These are phyloP conservation scores for Aspergillus biplanus DNA, from an alignment of 495 filamentous ascomycete genomes.

Conservation along the genomic window DNA sequence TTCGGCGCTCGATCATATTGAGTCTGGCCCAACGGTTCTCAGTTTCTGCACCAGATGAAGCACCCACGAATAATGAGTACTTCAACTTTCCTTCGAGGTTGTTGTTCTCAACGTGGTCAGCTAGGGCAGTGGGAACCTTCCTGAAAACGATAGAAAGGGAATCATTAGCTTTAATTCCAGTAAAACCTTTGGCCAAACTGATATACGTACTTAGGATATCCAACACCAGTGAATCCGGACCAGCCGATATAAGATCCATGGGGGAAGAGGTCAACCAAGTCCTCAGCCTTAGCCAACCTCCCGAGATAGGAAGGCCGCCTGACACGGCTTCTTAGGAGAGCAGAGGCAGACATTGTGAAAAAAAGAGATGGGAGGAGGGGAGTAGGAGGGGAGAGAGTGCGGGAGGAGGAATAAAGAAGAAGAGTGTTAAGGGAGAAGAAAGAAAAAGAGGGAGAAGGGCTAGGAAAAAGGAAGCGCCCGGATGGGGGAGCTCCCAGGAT, in stretches of 20 bases:
- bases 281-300: constrained; percentile 78
- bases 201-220: constrained; percentile 80
- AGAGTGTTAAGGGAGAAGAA: constrained; percentile 19
- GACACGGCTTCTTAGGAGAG: constrained; percentile 74
- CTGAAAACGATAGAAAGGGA: constrained; percentile 41
- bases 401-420: constrained; percentile 11
- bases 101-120: constrained; percentile 90
- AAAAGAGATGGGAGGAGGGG: constrained; percentile 2
- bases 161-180: constrained; percentile 11
- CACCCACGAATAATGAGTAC: constrained; percentile 87
- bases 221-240: constrained; percentile 91
- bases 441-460: constrained; percentile 20
- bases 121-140: constrained; percentile 81
- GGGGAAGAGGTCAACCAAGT: constrained; percentile 79
- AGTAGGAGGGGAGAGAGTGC: constrained; percentile 6
- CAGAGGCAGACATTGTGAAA: constrained; percentile 61
- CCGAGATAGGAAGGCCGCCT: constrained; percentile 75
- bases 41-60: constrained; percentile 86
- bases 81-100: constrained; percentile 79
- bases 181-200: background rate
- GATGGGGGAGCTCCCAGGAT: constrained; percentile 22
- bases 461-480: constrained; percentile 15
- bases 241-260: constrained; percentile 84
- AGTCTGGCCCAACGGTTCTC: constrained; percentile 86
- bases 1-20: constrained; percentile 87